Base-by-base conservation (phyloP, 306 rosid species). In the Prinsepia uniflora region DNA sequence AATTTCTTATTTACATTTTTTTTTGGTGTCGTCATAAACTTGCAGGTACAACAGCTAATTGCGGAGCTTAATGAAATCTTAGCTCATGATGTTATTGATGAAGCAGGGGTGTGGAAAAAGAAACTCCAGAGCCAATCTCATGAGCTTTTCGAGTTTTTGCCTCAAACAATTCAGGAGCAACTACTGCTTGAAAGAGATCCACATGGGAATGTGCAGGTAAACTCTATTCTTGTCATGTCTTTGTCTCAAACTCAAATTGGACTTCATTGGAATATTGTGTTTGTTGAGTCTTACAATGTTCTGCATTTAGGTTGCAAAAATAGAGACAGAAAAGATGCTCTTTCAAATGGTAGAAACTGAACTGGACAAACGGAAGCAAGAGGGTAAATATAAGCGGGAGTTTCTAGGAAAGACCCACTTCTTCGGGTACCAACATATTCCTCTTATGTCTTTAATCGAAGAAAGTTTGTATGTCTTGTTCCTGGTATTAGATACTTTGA, bases 111-210 rank as follows among this genome's bases (percentile, higher is more conserved):
- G n/a, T 91, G 96, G 97, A 91, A 91, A 77, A 84, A 85, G 87
- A 91, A 91, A 76, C 96, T 91, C 66, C 72, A 78, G 44, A 73
- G 83, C 55, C 96, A 84, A 75, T 91, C 96, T 62, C 81, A 78
- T 72, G 65, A 82, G 64, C 97, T 91, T 72, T 91, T 91, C 81
- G 93, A 91, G 8, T 75, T 91, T 65, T 78, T 91, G 74, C 97
- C 97, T 72, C 85, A 68, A 85, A 90, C 97, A 72, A 91, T 91
- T 76, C 97, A 89, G 80, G 97, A 92, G 77, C 97, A 92, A 61
- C 75, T 92, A 84, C 75, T 92, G 91, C 97, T 92, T 75, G 97
- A 92, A 78, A 87, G 97, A 81, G 97, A 92, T 80, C 97, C 96
- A 18, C 96, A 92, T 73, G 97, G 97, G 72, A 92, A 92, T 76